These are phyloP conservation scores for Sungouiella blattae DNA, from an alignment of 805 yeast species.

Conservation along the genomic window DNA sequence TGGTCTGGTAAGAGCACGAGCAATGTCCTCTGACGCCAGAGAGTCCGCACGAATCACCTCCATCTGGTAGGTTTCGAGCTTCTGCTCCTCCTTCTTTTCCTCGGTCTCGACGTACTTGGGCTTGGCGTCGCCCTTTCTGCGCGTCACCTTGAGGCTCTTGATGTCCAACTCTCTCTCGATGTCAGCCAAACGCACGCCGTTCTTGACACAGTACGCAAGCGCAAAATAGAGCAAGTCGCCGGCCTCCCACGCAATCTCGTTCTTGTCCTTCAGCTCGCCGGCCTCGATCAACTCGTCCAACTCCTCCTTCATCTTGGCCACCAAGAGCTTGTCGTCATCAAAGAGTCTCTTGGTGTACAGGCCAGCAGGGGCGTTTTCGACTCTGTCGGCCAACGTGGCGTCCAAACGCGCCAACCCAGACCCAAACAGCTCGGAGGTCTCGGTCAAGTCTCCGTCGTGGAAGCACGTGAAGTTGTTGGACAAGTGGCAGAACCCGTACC, in stretches of 20 bases:
- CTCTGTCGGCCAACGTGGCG: conserved; percentile 58
- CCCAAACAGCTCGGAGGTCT: conserved; percentile 44
- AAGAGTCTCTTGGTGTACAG: conserved; percentile 93
- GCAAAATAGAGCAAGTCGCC: conserved; percentile 77
- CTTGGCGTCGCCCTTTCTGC: conserved; percentile 96
- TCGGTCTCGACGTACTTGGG: conserved; percentile 49
- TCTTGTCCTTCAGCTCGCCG: conserved; percentile 33
- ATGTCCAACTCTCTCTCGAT: conserved; percentile 80
- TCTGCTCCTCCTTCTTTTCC: conserved; percentile 28
- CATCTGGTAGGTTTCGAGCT: conserved; percentile 42
- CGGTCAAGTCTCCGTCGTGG: conserved; percentile 35
- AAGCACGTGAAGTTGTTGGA: conserved; percentile 75
- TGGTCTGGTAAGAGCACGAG: conserved; percentile 79
- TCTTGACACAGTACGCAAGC: conserved; percentile 52
- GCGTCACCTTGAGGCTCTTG: conserved; percentile 80
- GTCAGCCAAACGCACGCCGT: conserved; percentile 76
- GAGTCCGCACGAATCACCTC: conserved; percentile 40
- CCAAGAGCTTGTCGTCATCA: conserved; percentile 67
- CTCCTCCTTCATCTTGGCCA: conserved; percentile 91
- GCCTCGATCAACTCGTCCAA: conserved; percentile 96
- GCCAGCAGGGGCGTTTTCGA: conserved; percentile 74
- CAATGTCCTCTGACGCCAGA: conserved; percentile 42
- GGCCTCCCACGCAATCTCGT: conserved; percentile 89
- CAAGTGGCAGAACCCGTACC: conserved; percentile 91
- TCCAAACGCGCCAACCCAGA: conserved; percentile 70